phyloP scores from a whole-genome alignment of 2,329 filamentous ascomycete species.

The Plenodomus tracheiphilus region DNA sequence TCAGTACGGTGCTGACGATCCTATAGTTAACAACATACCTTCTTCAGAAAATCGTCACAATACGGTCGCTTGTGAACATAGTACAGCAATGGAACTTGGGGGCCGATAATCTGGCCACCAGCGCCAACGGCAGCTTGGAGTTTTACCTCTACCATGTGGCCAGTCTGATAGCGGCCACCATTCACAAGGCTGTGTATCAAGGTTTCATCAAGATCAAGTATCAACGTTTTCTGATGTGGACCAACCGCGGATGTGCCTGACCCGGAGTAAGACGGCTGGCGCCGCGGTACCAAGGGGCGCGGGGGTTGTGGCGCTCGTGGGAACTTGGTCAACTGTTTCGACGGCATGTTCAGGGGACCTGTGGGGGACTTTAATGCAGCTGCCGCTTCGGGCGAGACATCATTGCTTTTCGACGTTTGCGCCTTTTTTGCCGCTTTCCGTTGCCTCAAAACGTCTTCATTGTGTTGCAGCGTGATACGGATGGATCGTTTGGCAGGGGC shows the following conservation, averaged over 20 bases:
- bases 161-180: slow-evolving; percentile 90
- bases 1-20: slow-evolving; percentile 17
- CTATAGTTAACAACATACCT: slow-evolving; percentile 54
- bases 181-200: slow-evolving; percentile 98
- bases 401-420: slow-evolving; percentile 40
- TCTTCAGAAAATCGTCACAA: slow-evolving; percentile 94
- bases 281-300: slow-evolving; percentile 82
- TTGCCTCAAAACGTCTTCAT: slow-evolving; percentile 73
- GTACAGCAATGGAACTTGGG: slow-evolving; percentile 95
- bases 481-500: slow-evolving; percentile 76
- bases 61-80: slow-evolving; percentile 98
- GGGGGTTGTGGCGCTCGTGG: slow-evolving; percentile 88
- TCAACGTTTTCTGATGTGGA: slow-evolving; percentile 78
- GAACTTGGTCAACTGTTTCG: slow-evolving; percentile 77
- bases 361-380: slow-evolving; percentile 90
- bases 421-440: slow-evolving; percentile 71
- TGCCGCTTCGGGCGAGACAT: slow-evolving; percentile 52
- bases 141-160: slow-evolving; percentile 98
- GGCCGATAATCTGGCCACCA: slow-evolving; percentile 70
- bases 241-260: slow-evolving; percentile 40
- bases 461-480: slow-evolving; percentile 85
- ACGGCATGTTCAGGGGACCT: slow-evolving; percentile 65
- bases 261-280: slow-evolving; percentile 81
- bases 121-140: slow-evolving; percentile 72
- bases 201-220: slow-evolving; percentile 95